Conservation (phyloP, 805 yeast species). For the Sungouiozyma intestinalis region DNA sequence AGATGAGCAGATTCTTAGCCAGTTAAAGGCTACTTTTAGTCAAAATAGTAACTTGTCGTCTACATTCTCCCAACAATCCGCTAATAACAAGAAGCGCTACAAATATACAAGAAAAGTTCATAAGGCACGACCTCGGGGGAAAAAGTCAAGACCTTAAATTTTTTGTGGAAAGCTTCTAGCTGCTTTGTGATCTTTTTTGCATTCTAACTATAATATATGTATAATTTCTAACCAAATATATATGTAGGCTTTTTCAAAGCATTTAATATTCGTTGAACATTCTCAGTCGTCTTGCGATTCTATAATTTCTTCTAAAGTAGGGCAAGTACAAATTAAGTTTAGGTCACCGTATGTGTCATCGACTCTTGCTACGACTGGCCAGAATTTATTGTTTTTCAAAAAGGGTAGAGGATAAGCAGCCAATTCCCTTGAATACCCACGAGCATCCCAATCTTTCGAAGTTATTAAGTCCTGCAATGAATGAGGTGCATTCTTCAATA, state of each 20-base stretch:
- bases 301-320: conserved; percentile 61
- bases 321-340: conserved; percentile 89
- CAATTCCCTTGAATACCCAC: conserved; percentile 86
- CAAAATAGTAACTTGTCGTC: neutral
- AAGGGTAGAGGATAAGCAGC: conserved; percentile 88
- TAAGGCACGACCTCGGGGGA: conserved; percentile 2
- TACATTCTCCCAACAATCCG: conserved; percentile 1
- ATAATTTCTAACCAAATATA: neutral
- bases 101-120: conserved; percentile 6
- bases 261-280: neutral
- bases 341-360: conserved; percentile 93
- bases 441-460: conserved; percentile 59
- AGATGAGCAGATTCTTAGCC: conserved; percentile 15
- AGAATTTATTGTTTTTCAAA: conserved; percentile 66
- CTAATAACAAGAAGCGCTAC: conserved; percentile 4
- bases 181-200: neutral
- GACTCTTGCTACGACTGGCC: conserved; percentile 91
- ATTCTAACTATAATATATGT: neutral
- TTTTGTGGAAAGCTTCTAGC: neutral
- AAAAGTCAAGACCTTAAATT: neutral
- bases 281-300: neutral
- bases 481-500: conserved; percentile 88
- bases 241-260: neutral
- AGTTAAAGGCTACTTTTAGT: conserved; percentile 4
- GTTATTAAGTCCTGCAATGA: conserved; percentile 66